Evolutionary conservation across 2,329 filamentous ascomycete species (phyloP).

Genomic region (Aspergillus ochraceoroseus): DNA sequence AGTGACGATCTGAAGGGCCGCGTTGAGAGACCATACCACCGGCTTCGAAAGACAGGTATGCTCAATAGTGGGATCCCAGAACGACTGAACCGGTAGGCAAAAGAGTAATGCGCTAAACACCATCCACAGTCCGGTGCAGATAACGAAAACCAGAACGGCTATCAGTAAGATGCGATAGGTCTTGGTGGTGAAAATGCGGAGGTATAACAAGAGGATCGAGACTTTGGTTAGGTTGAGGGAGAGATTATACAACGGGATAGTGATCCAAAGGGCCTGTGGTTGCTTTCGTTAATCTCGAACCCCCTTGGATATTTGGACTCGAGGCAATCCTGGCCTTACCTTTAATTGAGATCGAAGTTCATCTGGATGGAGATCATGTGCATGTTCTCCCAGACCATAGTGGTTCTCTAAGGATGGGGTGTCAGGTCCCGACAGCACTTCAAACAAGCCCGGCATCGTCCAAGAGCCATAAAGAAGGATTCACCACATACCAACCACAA

Average conservation of each 20-base stretch:
- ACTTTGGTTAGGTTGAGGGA: conserved; percentile 31
- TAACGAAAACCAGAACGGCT: conserved; percentile 20
- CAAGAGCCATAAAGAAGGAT: neutral
- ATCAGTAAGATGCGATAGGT: conserved; percentile 21
- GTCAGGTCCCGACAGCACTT: too few species aligned
- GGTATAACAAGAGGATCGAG: conserved; percentile 31
- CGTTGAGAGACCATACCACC: conserved; percentile 29
- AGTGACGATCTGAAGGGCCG: conserved; percentile 26
- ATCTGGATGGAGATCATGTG: conserved; percentile 4
- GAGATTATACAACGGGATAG: conserved; percentile 36
- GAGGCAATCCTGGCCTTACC: conserved; percentile 16
- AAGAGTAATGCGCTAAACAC: conserved; percentile 26
- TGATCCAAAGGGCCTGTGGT: conserved; percentile 29
- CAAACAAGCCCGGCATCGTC: too few species aligned
- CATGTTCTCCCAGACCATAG: conserved; percentile 23
- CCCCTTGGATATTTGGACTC: neutral
- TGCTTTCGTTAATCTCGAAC: neutral
- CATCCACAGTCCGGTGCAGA: conserved; percentile 27
- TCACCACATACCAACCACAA: conserved; percentile 14
- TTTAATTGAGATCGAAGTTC: conserved; percentile 19
- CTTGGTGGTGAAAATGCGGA: conserved; percentile 28
- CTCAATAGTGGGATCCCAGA: conserved; percentile 19
- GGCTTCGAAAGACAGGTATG: conserved; percentile 21
- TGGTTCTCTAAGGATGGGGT: conserved; percentile 20
- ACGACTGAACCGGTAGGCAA: conserved; percentile 25